Evolutionary conservation across 441 rosid genomes (phyloP).

Genomic region (Populus hybrid): DNA sequence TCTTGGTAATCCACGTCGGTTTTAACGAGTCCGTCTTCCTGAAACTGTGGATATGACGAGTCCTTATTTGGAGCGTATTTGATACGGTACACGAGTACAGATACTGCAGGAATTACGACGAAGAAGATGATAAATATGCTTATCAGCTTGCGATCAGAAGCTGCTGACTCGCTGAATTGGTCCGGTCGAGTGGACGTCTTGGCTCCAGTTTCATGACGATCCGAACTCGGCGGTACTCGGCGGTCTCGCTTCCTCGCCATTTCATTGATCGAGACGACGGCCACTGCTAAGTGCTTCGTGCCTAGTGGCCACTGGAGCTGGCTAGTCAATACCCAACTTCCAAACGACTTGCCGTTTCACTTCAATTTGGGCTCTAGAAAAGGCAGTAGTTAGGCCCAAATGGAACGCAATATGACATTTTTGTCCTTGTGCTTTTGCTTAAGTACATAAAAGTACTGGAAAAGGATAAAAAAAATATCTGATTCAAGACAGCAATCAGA

Average conservation of each 20-base stretch:
- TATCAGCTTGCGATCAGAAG: conserved; percentile 57
- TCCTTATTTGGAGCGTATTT: conserved; percentile 34
- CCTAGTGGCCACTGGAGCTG: neutral
- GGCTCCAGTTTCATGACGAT: conserved; percentile 29
- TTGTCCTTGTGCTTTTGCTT: neutral
- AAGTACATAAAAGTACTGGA: neutral
- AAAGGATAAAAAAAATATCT: conserved; percentile 12
- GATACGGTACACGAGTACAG: conserved; percentile 53
- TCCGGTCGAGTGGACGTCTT: conserved; percentile 18
- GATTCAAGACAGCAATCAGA: neutral
- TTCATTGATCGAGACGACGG: neutral
- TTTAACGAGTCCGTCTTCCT: conserved; percentile 44
- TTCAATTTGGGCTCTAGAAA: neutral
- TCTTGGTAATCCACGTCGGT: conserved; percentile 55
- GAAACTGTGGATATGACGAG: conserved; percentile 25
- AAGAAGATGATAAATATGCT: conserved; percentile 62
- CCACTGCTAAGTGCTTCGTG: neutral
- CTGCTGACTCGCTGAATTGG: conserved; percentile 32
- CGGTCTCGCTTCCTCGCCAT: conserved; percentile 73
- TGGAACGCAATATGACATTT: neutral
- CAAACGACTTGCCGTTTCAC: neutral
- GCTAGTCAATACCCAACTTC: neutral
- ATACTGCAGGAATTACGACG: conserved; percentile 56
- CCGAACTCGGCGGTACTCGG: conserved; percentile 39
- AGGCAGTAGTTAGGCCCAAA: neutral